A percentile compares a stretch with the other conserved stretches of the same genome.
Conservation (phyloP, 2,329 filamentous ascomycete genomes). For the Nannizzia gypsea region DNA sequence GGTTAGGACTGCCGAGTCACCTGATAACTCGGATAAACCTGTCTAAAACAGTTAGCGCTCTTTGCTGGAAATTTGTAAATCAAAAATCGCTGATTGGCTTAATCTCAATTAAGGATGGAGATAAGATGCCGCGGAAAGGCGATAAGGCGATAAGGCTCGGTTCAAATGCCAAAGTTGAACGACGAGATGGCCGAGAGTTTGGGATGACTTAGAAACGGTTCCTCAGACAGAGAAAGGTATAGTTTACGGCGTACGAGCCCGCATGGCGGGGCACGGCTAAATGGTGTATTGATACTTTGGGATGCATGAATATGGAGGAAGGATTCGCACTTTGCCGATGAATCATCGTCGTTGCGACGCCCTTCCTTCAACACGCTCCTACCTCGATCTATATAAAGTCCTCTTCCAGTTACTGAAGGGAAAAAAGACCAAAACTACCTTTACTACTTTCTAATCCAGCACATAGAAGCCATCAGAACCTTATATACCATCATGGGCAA, state of each 20-base stretch:
- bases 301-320: not conserved
- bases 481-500: constrained; percentile 30
- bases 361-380: not conserved
- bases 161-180: not conserved
- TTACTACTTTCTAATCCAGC: not conserved
- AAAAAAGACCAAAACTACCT: too few relatives aligned
- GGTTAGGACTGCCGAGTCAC: not conserved
- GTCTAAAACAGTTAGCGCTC: not conserved
- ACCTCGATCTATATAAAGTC: not conserved
- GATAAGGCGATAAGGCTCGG: not conserved
- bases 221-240: not conserved
- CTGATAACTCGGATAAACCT: not conserved
- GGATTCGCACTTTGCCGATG: not conserved
- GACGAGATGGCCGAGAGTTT: not conserved
- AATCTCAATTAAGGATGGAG: not conserved
- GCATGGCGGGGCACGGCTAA: not conserved
- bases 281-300: not conserved
- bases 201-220: not conserved
- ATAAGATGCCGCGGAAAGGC: not conserved
- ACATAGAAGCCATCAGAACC: not conserved
- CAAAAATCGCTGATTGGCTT: not conserved
- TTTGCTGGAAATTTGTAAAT: not conserved
- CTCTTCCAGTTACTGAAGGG: not conserved
- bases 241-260: not conserved
- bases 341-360: not conserved